Evolutionary conservation across 345 rosid species (phyloP).

Genomic region (Eucalyptus camaldulensis): DNA sequence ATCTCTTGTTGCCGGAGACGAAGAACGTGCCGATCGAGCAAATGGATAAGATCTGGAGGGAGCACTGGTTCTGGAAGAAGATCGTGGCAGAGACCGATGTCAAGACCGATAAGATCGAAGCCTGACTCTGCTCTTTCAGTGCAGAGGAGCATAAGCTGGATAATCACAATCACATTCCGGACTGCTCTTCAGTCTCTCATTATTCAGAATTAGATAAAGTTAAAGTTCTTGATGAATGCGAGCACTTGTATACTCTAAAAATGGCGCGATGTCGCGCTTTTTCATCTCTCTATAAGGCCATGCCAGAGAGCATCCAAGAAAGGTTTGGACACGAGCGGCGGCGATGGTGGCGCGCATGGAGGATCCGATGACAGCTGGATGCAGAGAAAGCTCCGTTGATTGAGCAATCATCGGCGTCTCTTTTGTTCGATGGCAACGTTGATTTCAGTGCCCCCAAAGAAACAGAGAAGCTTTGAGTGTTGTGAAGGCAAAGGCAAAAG

Average conservation of each 20-base stretch:
- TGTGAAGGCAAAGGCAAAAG: neutral
- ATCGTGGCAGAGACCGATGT: neutral
- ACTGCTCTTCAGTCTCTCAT: neutral
- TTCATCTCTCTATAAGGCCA: neutral
- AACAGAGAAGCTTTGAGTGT: neutral
- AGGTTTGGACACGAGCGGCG: neutral
- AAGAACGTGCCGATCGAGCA: conserved; percentile 27
- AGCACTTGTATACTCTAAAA: neutral
- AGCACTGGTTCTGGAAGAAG: conserved; percentile 30
- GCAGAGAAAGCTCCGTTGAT: neutral
- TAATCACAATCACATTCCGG: neutral
- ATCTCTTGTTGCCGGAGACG: conserved; percentile 24
- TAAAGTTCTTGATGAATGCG: neutral
- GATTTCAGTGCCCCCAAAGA: neutral
- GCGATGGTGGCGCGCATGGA: neutral
- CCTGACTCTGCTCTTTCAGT: neutral
- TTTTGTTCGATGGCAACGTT: neutral
- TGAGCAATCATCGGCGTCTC: neutral
- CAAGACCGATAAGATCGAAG: neutral
- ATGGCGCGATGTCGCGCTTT: neutral
- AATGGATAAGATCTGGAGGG: conserved; percentile 30
- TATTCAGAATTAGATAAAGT: neutral
- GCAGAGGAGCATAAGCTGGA: neutral
- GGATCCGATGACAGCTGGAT: neutral
- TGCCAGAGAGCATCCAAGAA: neutral